Conservation (phyloP, 805 yeast species). For the Schwanniomyces vanrijiae region DNA sequence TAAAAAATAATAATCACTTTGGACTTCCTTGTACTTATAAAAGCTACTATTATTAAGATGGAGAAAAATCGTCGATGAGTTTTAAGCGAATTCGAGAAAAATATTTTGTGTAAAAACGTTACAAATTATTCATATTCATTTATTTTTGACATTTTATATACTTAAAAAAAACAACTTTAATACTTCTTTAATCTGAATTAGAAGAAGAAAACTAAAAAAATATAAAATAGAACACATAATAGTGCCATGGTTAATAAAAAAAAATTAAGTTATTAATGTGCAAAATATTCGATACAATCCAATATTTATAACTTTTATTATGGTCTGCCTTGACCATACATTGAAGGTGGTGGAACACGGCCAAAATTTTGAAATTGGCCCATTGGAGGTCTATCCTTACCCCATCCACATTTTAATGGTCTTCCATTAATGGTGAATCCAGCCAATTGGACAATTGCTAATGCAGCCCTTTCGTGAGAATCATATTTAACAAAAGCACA, state of each 20-base stretch:
- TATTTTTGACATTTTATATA: neutral
- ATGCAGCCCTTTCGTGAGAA: constrained; percentile 84
- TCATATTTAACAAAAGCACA: constrained; percentile 89
- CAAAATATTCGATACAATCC: neutral
- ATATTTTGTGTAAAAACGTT: neutral
- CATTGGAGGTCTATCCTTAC: constrained; percentile 52
- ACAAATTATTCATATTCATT: neutral
- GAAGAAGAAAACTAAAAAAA: neutral
- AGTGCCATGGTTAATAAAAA: neutral
- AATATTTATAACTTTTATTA: neutral
- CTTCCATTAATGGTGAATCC: constrained; percentile 77
- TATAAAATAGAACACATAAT: neutral
- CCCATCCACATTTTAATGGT: constrained; percentile 85
- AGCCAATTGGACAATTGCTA: constrained; percentile 76
- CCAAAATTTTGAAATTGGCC: constrained; percentile 24
- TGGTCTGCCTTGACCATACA: constrained; percentile 27
- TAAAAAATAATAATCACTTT: neutral
- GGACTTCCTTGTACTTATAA: neutral
- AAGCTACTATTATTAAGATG: neutral
- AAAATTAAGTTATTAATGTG: neutral
- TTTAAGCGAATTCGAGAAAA: neutral
- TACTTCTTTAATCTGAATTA: neutral
- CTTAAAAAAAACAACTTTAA: constrained; percentile 1
- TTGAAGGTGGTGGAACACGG: constrained; percentile 24
- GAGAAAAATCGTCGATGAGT: neutral